Conservation (phyloP, 208 protist genomes). For the Crithidia expoeki region DNA sequence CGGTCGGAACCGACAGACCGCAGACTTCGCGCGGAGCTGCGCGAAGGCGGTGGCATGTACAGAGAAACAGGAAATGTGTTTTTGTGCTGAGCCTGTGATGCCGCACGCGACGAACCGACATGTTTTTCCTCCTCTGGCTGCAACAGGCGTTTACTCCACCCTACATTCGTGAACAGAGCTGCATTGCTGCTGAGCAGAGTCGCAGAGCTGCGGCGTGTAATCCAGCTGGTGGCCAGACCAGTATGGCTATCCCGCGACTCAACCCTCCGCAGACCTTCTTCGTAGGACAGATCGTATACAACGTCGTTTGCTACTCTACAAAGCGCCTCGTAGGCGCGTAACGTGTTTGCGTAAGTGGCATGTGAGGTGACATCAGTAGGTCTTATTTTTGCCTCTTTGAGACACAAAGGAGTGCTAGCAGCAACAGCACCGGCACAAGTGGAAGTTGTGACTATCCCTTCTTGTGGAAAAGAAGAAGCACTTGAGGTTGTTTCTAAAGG, state of each 20-base stretch:
- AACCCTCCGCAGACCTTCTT: slow-evolving; percentile 27
- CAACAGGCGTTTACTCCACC: too few relatives aligned
- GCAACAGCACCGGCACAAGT: too few relatives aligned
- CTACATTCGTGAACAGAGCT: too few relatives aligned
- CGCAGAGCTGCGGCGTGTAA: slow-evolving; percentile 9
- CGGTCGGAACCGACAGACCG: too few relatives aligned
- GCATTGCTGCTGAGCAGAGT: too few relatives aligned
- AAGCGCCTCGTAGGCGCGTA: slow-evolving; percentile 23
- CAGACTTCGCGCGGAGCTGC: not conserved
- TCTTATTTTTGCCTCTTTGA: too few relatives aligned
- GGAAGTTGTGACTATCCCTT: too few relatives aligned
- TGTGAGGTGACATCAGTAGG: slow-evolving; percentile 2
- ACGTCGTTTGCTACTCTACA: slow-evolving; percentile 24
- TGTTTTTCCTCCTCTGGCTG: too few relatives aligned
- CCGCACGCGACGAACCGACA: not conserved
- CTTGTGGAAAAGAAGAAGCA: too few relatives aligned
- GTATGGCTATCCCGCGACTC: slow-evolving; percentile 27
- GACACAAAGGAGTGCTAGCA: too few relatives aligned
- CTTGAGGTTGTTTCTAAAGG: too few relatives aligned
- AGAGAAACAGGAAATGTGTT: too few relatives aligned
- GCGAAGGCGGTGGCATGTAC: not conserved
- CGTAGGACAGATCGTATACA: slow-evolving; percentile 30
- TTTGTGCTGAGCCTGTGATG: not conserved
- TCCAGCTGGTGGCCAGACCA: slow-evolving; percentile 31
- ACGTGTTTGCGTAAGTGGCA: not conserved